Conservation (phyloP, 1,284 basidiomycete genomes). For the Macrocybe sp. region DNA sequence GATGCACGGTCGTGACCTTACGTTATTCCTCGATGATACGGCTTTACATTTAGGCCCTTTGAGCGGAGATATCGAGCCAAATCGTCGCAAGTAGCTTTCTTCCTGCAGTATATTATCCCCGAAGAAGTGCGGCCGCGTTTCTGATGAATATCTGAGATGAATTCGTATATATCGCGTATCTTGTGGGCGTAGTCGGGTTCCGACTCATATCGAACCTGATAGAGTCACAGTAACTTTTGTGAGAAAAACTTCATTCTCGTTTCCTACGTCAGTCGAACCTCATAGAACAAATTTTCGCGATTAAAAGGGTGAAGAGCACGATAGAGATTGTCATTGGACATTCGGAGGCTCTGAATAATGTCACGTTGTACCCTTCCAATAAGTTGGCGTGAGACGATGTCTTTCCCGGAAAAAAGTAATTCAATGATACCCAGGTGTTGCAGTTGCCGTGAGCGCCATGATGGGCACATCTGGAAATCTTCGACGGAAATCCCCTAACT, state of each 20-base stretch:
- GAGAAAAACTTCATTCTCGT: background rate
- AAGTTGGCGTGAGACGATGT: no score
- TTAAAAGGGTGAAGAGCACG: constrained; percentile 77
- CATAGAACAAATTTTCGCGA: constrained; percentile 76
- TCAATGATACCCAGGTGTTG: constrained; percentile 48
- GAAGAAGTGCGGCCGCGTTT: constrained; percentile 58
- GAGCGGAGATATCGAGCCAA: constrained; percentile 57
- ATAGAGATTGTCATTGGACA: constrained; percentile 52
- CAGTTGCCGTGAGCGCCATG: constrained; percentile 81
- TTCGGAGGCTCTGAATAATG: constrained; percentile 61
- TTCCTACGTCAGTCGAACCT: constrained; percentile 33
- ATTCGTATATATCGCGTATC: constrained; percentile 63
- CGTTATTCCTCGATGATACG: constrained; percentile 73
- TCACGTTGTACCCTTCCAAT: constrained; percentile 60
- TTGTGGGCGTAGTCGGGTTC: constrained; percentile 42
- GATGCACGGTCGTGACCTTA: constrained; percentile 16
- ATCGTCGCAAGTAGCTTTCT: constrained; percentile 61
- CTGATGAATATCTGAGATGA: constrained; percentile 56
- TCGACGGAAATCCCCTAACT: constrained; percentile 65
- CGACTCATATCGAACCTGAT: constrained; percentile 58
- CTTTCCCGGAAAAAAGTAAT: background rate
- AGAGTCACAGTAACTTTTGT: constrained; percentile 1
- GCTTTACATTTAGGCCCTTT: constrained; percentile 62
- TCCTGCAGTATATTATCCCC: constrained; percentile 80
- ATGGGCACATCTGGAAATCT: constrained; percentile 71